Evolutionary conservation across 805 yeast species (phyloP).

Genomic region (Spathaspora hagerdaliae): DNA sequence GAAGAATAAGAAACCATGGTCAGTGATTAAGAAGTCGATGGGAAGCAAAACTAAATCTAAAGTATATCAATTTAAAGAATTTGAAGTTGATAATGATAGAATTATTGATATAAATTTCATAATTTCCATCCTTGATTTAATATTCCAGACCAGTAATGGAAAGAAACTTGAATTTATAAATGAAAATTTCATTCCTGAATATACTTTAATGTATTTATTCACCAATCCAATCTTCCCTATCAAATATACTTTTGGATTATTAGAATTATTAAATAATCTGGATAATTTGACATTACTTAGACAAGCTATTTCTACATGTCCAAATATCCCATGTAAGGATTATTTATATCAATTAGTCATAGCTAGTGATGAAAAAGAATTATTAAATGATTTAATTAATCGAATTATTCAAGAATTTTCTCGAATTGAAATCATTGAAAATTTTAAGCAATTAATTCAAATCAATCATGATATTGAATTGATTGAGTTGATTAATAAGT

Average conservation of each 20-base stretch:
- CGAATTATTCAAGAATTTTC: constrained; percentile 68
- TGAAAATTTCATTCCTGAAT: constrained; percentile 46
- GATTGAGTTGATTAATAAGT: constrained; percentile 31
- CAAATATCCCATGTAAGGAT: constrained; percentile 61
- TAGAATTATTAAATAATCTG: constrained; percentile 40
- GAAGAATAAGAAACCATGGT: constrained; percentile 22
- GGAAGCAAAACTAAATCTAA: constrained; percentile 2
- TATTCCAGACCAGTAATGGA: constrained; percentile 23
- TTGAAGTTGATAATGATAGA: constrained; percentile 63
- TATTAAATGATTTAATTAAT: constrained; percentile 62
- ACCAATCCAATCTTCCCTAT: constrained; percentile 87
- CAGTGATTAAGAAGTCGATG: background rate
- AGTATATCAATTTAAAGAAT: constrained; percentile 35
- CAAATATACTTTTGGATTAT: constrained; percentile 49
- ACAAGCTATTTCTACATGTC: constrained; percentile 80
- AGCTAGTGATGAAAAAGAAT: constrained; percentile 46
- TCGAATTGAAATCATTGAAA: constrained; percentile 51
- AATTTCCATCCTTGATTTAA: constrained; percentile 38
- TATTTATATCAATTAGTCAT: constrained; percentile 56
- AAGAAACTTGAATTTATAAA: constrained; percentile 18
- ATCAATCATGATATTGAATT: constrained; percentile 21
- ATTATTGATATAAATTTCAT: constrained; percentile 60
- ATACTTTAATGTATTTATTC: constrained; percentile 64
- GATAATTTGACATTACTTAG: constrained; percentile 63
- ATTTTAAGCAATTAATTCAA: constrained; percentile 36